Percentiles rank a stretch among this genome's conserved stretches.
phyloP scores from a whole-genome alignment of 1,139 yeast genomes.

The Candida mesenterica region DNA sequence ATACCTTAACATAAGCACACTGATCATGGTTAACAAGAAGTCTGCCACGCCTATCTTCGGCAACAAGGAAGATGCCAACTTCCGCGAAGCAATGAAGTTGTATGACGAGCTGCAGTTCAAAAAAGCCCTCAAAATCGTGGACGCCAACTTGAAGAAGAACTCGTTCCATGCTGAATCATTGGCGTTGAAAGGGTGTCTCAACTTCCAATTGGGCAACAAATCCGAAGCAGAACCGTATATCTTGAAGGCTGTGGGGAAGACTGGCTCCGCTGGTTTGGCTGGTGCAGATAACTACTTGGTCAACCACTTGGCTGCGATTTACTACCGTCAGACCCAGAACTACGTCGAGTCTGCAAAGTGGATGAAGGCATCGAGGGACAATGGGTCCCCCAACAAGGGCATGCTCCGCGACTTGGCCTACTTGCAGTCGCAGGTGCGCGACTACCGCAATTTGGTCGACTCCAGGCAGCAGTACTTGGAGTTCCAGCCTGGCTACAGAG shows the following conservation, averaged over 20 bases:
- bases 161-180: constrained; percentile 77
- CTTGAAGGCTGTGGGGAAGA: constrained; percentile 54
- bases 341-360: constrained; percentile 79
- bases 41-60: constrained; percentile 37
- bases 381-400: constrained; percentile 77
- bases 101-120: constrained; percentile 87
- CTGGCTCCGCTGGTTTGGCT: constrained; percentile 4
- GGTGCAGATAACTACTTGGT: constrained; percentile 64
- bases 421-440: constrained; percentile 77
- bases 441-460: constrained; percentile 58
- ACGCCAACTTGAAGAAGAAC: constrained; percentile 72
- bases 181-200: constrained; percentile 79
- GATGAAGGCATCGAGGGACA: constrained; percentile 72
- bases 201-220: constrained; percentile 50
- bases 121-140: constrained; percentile 76
- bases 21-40: constrained; percentile 21
- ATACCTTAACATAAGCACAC: too few relatives aligned
- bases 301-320: constrained; percentile 84
- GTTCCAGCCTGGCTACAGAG: constrained; percentile 78
- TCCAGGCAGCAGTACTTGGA: constrained; percentile 72
- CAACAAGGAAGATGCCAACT: constrained; percentile 63
- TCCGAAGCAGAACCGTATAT: constrained; percentile 67
- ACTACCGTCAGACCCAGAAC: constrained; percentile 66
- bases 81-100: constrained; percentile 77
- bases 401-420: constrained; percentile 80